Evolutionary conservation across 78 protist genomes (phyloP).

Genomic region (Dictyostelium discoideum): dicty_2.7 NC_007091.3:606001-606500

Average conservation of each 20-base stretch:
- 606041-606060: slow-evolving; percentile 6
- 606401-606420: slow-evolving; percentile 78
- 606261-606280: too few relatives aligned
- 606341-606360: slow-evolving; percentile 23
- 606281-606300: slow-evolving; percentile 1
- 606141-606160: slow-evolving; percentile 22
- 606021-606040: neutral
- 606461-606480: slow-evolving; percentile 80
- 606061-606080: slow-evolving; percentile 14
- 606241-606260: neutral
- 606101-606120: slow-evolving; percentile 6
- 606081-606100: slow-evolving; percentile 22
- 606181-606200: neutral
- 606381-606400: slow-evolving; percentile 36
- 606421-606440: slow-evolving; percentile 71
- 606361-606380: neutral
- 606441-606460: slow-evolving; percentile 64
- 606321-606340: slow-evolving; percentile 1
- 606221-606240: neutral
- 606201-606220: slow-evolving; percentile 16
- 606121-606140: neutral
- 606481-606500: slow-evolving; percentile 61
- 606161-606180: neutral
- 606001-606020: neutral
- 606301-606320: neutral